Conservation (phyloP, 106 monocot species). For the Agapanthus africanus region DNA sequence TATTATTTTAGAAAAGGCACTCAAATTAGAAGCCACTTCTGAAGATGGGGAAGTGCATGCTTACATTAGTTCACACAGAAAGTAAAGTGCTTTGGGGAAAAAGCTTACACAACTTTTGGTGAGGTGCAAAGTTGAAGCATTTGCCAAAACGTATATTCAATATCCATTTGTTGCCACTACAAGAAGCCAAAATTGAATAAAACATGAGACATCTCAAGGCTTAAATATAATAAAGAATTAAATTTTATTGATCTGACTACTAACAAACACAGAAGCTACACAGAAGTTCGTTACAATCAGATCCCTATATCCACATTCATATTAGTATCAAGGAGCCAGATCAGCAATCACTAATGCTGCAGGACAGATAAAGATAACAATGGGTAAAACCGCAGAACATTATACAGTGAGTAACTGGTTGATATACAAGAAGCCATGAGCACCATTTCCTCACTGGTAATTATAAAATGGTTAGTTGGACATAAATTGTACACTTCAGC, state of each 20-base stretch:
- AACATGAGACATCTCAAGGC: background rate
- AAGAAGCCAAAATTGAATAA: constrained; percentile 14
- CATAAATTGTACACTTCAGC: background rate
- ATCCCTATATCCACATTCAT: background rate
- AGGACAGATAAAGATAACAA: background rate
- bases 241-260: background rate
- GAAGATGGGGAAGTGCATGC: background rate
- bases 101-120: constrained; percentile 95
- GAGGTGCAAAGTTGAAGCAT: constrained; percentile 93
- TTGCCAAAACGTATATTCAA: constrained; percentile 98
- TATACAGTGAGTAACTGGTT: background rate
- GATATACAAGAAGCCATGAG: background rate
- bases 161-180: constrained; percentile 99
- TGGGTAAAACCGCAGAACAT: background rate
- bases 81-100: constrained; percentile 9
- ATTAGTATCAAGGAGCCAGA: background rate
- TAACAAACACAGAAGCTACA: background rate
- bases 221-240: background rate
- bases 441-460: background rate
- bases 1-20: background rate
- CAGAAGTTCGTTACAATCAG: background rate
- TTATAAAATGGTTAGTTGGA: background rate
- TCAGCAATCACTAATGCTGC: background rate
- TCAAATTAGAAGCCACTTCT: background rate
- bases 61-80: background rate